Conservation (phyloP, 768 basidiomycete genomes). For the Lepiota brunneoincarnata region DNA sequence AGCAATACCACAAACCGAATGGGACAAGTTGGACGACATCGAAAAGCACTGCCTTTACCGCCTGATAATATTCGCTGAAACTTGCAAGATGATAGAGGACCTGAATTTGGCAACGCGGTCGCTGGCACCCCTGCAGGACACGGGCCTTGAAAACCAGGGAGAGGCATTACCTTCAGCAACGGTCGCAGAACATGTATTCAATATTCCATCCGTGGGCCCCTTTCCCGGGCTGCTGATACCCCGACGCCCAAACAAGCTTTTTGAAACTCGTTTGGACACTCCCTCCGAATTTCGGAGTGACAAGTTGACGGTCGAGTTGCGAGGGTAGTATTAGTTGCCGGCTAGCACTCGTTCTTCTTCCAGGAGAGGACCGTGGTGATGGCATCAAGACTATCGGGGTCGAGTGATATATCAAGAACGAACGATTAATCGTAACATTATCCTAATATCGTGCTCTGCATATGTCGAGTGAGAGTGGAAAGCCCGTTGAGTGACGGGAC, state of each 20-base stretch:
- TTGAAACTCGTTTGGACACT: not conserved
- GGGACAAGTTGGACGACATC: constrained; percentile 18
- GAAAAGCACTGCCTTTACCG: constrained; percentile 25
- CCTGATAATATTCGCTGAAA: constrained; percentile 23
- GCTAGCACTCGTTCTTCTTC: no score
- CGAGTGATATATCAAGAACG: no score
- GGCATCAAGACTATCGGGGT: no score
- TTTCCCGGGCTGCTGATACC: not conserved
- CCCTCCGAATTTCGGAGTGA: not conserved
- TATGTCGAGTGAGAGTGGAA: no score
- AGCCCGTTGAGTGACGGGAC: not conserved
- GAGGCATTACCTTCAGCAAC: no score
- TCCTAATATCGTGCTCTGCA: no score
- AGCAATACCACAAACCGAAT: constrained; percentile 1
- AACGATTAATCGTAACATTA: no score
- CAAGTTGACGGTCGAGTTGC: not conserved
- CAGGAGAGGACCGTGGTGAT: no score
- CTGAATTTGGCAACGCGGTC: constrained; percentile 15
- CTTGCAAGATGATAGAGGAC: constrained; percentile 21
- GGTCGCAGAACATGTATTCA: no score
- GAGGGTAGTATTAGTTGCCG: no score
- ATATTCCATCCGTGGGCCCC: not conserved
- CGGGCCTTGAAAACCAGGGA: not conserved
- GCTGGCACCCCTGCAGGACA: not conserved
- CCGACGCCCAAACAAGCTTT: not conserved